Conservation (phyloP, 805 yeast species). For the Yarrowia sp. region DNA sequence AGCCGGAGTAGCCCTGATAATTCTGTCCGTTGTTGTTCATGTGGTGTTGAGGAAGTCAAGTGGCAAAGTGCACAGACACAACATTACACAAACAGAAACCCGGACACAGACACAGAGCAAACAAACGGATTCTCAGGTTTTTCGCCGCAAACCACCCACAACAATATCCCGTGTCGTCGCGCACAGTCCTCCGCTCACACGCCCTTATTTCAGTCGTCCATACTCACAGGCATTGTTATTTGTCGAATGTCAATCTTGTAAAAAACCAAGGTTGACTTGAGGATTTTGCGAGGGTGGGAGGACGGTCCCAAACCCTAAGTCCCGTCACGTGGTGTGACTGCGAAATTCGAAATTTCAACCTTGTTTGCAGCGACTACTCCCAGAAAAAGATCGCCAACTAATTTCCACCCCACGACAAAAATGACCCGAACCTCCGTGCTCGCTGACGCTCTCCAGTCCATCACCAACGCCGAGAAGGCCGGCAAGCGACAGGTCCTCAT, state of each 20-base stretch:
- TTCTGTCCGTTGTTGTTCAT: no score
- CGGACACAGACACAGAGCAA: no score
- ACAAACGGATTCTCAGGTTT: no score
- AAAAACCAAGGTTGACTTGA: conserved; percentile 17
- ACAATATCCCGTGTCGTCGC: no score
- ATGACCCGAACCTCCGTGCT: conserved; percentile 98
- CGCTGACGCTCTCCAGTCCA: conserved; percentile 97
- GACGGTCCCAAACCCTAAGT: neutral
- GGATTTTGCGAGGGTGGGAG: conserved; percentile 6
- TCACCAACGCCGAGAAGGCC: conserved; percentile 98
- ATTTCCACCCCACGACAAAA: conserved; percentile 27
- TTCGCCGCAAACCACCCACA: no score
- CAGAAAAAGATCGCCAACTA: neutral
- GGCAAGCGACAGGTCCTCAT: conserved; percentile 98
- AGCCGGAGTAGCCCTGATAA: no score
- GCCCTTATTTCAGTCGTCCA: neutral
- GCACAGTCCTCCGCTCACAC: no score
- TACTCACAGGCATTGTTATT: conserved; percentile 25
- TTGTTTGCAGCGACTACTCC: no score
- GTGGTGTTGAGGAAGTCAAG: neutral
- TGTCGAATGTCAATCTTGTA: conserved; percentile 15
- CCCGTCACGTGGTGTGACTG: conserved; percentile 3
- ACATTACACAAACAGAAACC: no score
- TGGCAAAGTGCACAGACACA: no score
- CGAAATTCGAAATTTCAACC: neutral